Evolutionary conservation across 2,329 filamentous ascomycete genomes (phyloP).

Genomic region (Colletotrichum abscissum): DNA sequence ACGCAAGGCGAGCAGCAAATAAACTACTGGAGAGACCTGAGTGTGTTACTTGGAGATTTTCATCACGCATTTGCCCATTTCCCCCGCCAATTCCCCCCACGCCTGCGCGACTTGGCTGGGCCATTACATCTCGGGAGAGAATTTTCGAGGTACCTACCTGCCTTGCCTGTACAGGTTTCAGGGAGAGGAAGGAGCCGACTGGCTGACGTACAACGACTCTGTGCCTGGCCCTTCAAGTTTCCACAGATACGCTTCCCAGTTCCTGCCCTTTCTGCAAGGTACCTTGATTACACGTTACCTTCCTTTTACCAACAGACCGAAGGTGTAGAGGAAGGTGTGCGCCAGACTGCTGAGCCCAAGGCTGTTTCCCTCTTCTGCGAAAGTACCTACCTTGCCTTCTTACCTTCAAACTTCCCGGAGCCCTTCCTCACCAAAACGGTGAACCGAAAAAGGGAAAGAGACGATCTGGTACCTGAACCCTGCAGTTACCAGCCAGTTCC

Average conservation of each 20-base stretch:
- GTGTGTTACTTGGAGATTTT: background rate
- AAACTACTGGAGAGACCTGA: background rate
- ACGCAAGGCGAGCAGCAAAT: constrained; percentile 9
- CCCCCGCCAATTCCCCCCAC: background rate
- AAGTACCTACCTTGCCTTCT: background rate
- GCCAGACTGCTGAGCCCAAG: too few species aligned
- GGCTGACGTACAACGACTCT: background rate
- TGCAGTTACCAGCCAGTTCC: background rate
- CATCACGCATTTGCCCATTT: background rate
- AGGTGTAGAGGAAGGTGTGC: background rate
- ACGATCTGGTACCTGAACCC: background rate
- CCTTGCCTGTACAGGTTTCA: background rate
- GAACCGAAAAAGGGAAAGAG: background rate
- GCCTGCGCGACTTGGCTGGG: background rate
- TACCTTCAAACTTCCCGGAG: too few species aligned
- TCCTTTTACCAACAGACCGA: background rate
- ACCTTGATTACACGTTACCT: background rate
- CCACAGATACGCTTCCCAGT: background rate
- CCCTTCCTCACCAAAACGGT: background rate
- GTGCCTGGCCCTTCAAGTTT: background rate
- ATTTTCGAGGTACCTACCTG: constrained; percentile 1
- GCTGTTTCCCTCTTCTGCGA: background rate
- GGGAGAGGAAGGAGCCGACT: background rate
- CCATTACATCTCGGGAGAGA: background rate
- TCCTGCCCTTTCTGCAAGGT: background rate